Conservation (phyloP, 2,329 filamentous ascomycete genomes). For the Epichloe typhina region DNA sequence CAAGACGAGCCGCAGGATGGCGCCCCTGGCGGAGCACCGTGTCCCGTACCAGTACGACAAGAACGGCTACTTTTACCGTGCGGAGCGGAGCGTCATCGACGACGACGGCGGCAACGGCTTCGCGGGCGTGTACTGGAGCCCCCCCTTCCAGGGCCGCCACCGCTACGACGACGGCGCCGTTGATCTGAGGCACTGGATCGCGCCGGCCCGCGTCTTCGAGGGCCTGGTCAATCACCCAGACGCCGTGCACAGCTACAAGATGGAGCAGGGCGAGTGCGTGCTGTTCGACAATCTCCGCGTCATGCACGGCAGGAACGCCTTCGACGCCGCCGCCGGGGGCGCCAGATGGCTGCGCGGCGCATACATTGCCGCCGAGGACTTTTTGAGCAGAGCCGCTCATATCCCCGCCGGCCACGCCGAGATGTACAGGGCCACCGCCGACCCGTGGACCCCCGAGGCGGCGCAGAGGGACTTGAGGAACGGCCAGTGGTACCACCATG, state of each 20-base stretch:
- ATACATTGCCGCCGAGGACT: conserved; percentile 52
- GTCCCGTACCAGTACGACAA: conserved; percentile 61
- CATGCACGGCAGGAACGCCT: conserved; percentile 70
- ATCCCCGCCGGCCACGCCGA: conserved; percentile 17
- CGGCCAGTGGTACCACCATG: conserved; percentile 16
- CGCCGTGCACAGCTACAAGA: conserved; percentile 55
- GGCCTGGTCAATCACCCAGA: conserved; percentile 39
- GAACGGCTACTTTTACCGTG: conserved; percentile 48
- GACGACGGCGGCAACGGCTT: conserved; percentile 11
- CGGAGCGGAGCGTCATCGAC: conserved; percentile 39
- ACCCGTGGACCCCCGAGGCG: conserved; percentile 13
- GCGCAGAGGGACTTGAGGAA: conserved; percentile 15
- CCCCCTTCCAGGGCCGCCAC: conserved; percentile 57
- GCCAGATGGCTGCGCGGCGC: conserved; percentile 72
- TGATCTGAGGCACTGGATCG: conserved; percentile 28
- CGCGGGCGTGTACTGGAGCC: conserved; percentile 42
- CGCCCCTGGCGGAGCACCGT: conserved; percentile 7
- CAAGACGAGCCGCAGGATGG: conserved; percentile 1
- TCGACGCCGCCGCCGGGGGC: conserved; percentile 49
- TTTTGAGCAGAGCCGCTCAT: conserved; percentile 22
- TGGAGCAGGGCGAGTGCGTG: conserved; percentile 74
- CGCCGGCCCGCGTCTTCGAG: conserved; percentile 43
- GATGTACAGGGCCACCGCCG: conserved; percentile 10
- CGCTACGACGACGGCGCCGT: neutral
- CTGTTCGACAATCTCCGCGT: conserved; percentile 84